These are phyloP conservation scores for Mallotus japonicus DNA, from an alignment of 441 rosid genomes.

Conservation along the genomic window DNA sequence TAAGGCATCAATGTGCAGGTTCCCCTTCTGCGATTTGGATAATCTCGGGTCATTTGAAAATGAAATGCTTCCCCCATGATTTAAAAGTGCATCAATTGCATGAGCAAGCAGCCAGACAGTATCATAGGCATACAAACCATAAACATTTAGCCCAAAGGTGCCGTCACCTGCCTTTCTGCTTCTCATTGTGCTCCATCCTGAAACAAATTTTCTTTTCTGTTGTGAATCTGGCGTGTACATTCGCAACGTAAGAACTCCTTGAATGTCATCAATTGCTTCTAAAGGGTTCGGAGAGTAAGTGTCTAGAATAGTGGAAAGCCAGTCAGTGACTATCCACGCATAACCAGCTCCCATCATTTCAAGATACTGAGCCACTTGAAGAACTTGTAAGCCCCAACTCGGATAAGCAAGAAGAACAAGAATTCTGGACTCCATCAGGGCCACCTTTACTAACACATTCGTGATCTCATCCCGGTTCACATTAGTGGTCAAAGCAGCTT, in stretches of 20 bases:
- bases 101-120: slow-evolving; percentile 89
- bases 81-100: slow-evolving; percentile 59
- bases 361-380: slow-evolving; percentile 60
- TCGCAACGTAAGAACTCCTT: slow-evolving; percentile 72
- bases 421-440: slow-evolving; percentile 69
- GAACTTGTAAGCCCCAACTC: slow-evolving; percentile 50
- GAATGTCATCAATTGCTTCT: slow-evolving; percentile 41
- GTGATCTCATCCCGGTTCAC: slow-evolving; percentile 64
- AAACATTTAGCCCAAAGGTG: slow-evolving; percentile 55
- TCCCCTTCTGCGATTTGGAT: slow-evolving; percentile 33
- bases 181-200: slow-evolving; percentile 71
- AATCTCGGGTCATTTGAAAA: slow-evolving; percentile 55
- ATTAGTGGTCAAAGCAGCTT: slow-evolving; percentile 55
- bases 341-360: slow-evolving; percentile 82
- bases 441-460: slow-evolving; percentile 59
- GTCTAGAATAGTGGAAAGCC: slow-evolving; percentile 72
- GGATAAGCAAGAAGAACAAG: slow-evolving; percentile 54
- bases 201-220: slow-evolving; percentile 51
- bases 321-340: slow-evolving; percentile 75
- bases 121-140: slow-evolving; percentile 82
- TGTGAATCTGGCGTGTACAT: slow-evolving; percentile 62
- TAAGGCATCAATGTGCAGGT: slow-evolving; percentile 69
- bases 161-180: slow-evolving; percentile 12
- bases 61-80: slow-evolving; percentile 62
- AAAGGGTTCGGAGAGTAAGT: slow-evolving; percentile 48